These are phyloP conservation scores for Trypanosoma lewisi DNA, from an alignment of 208 protist species.

Conservation along the genomic window DNA sequence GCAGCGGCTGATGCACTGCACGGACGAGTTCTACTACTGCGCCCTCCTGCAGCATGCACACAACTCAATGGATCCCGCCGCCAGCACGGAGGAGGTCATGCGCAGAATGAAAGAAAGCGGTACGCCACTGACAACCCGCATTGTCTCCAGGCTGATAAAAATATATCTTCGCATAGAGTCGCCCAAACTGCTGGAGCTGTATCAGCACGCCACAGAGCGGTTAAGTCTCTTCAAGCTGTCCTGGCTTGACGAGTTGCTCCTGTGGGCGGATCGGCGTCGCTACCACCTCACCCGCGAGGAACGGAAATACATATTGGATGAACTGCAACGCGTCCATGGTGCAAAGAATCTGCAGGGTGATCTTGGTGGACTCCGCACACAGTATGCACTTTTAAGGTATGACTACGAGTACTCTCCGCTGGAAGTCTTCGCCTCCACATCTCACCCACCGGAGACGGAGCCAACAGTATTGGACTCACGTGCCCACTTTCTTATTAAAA, in stretches of 20 bases:
- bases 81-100: constrained; percentile 44
- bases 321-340: constrained; percentile 34
- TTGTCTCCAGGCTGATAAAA: constrained; percentile 63
- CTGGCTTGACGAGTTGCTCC: constrained; percentile 68
- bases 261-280: constrained; percentile 82
- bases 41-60: constrained; percentile 76
- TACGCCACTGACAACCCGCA: constrained; percentile 38
- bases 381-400: constrained; percentile 65
- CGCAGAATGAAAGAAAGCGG: constrained; percentile 35
- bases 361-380: constrained; percentile 65
- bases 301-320: constrained; percentile 56
- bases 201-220: constrained; percentile 46
- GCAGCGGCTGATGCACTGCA: constrained; percentile 43
- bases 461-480: constrained; percentile 62
- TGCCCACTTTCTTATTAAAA: constrained; percentile 59
- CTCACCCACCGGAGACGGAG: constrained; percentile 25
- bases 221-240: constrained; percentile 35
- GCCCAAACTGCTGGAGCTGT: constrained; percentile 44
- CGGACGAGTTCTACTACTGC: constrained; percentile 63
- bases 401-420: constrained; percentile 46
- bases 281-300: constrained; percentile 63
- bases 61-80: constrained; percentile 55
- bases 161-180: constrained; percentile 67
- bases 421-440: constrained; percentile 40
- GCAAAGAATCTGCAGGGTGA: constrained; percentile 10